Percentiles rank a stretch among this genome's conserved stretches.
Evolutionary conservation across 768 basidiomycete species (phyloP).

Genomic region (Heimioporus sp.): DNA sequence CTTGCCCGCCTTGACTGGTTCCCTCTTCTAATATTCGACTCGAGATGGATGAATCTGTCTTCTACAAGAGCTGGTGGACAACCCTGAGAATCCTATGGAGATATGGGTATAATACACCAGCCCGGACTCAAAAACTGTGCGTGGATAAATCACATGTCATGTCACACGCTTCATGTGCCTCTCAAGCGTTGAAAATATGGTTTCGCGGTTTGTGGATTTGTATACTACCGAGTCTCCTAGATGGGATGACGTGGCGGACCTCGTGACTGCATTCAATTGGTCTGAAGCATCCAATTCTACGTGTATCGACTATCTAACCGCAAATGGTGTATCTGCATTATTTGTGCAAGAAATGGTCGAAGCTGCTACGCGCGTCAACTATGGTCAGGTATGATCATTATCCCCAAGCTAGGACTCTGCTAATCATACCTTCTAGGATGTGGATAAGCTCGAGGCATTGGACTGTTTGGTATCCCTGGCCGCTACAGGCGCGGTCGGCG

Average conservation of each 20-base stretch:
- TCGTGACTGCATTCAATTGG: slow-evolving; percentile 56
- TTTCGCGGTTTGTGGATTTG: slow-evolving; percentile 50
- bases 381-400: slow-evolving; percentile 56
- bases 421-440: slow-evolving; percentile 43
- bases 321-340: slow-evolving; percentile 50
- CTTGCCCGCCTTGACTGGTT: background rate
- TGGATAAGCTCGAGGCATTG: slow-evolving; percentile 71
- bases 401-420: background rate
- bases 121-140: slow-evolving; percentile 54
- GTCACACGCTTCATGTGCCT: background rate
- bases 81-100: slow-evolving; percentile 72
- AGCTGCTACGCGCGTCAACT: slow-evolving; percentile 80
- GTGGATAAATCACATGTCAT: slow-evolving; percentile 8
- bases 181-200: slow-evolving; percentile 53
- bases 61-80: slow-evolving; percentile 59
- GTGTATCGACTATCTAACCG: slow-evolving; percentile 54
- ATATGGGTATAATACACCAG: slow-evolving; percentile 67
- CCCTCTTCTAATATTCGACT: background rate
- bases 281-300: slow-evolving; percentile 46
- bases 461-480: slow-evolving; percentile 74
- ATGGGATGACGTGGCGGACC: slow-evolving; percentile 60
- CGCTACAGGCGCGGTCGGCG: slow-evolving; percentile 58
- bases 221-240: slow-evolving; percentile 55
- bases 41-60: slow-evolving; percentile 42
- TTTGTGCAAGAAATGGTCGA: slow-evolving; percentile 78